phyloP scores from a whole-genome alignment of 2,329 filamentous ascomycete genomes.

The Trichophyton equinum region DNA sequence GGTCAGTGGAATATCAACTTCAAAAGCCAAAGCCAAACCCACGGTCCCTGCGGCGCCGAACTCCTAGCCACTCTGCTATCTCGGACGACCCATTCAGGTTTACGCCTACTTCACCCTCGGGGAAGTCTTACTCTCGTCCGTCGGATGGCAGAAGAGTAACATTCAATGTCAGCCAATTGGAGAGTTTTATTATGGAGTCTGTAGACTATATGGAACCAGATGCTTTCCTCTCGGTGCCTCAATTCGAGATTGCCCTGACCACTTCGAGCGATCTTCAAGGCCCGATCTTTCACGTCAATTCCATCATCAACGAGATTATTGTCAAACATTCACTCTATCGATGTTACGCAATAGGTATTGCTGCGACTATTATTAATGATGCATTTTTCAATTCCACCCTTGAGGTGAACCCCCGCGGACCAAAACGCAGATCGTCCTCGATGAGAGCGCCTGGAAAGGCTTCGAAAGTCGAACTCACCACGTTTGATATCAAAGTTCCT shows the following conservation, averaged over 20 bases:
- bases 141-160: conserved; percentile 73
- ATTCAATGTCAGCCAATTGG: conserved; percentile 68
- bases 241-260: conserved; percentile 74
- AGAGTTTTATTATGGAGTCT: conserved; percentile 82
- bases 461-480: conserved; percentile 52
- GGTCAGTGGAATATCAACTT: conserved; percentile 78
- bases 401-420: neutral
- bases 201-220: conserved; percentile 73
- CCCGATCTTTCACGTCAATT: conserved; percentile 75
- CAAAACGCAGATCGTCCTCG: neutral
- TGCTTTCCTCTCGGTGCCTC: conserved; percentile 72
- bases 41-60: conserved; percentile 50
- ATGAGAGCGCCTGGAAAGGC: conserved; percentile 10
- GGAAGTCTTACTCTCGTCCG: conserved; percentile 28
- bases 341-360: conserved; percentile 80
- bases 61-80: conserved; percentile 57
- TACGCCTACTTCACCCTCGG: conserved; percentile 36
- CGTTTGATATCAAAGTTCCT: conserved; percentile 67
- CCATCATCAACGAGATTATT: conserved; percentile 63
- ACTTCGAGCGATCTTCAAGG: conserved; percentile 79
- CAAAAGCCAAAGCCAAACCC: conserved; percentile 54
- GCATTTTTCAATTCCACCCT: conserved; percentile 39
- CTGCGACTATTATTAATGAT: conserved; percentile 58
- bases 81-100: conserved; percentile 52
- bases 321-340: conserved; percentile 87